Evolutionary conservation across 208 protist species (phyloP), one percentile per base, ranked within the genome.

Genomic region (Trypanosoma vivax): DNA sequence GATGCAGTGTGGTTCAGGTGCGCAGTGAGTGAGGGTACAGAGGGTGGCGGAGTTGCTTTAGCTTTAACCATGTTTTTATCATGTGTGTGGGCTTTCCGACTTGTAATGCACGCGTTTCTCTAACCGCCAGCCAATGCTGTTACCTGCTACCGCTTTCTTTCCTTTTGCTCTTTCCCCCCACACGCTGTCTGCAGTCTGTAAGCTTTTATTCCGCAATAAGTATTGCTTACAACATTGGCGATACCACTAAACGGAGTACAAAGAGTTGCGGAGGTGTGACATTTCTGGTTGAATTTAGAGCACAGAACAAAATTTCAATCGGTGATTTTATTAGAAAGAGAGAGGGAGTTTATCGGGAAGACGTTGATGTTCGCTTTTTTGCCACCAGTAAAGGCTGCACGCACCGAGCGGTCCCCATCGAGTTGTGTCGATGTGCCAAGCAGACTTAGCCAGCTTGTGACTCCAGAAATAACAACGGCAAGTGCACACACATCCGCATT

Each of bases 331-430:
- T 2, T 16, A 24, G 33, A 9, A 27, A 3, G 13, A 11, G 5
- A 37, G 10, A 10, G 45, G 25, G 23, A 29, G 34, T n/a, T 23
- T 18, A 18, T 46, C 9, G 13, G 19, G 33, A 14, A 14, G 9
- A 37, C 9, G 9, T 37, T 37, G 14, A 70, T 70, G 69, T 72
- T 76, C 34, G 65, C 70, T 39, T 74, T 83, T 18, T 49, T 79
- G 16, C 79, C 80, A 25, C 83, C 77, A 2, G 29, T 65, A 6
- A 91, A 91, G 50, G 79, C 87, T 16, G 66, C 79, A 23, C 68
- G 83, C n/a, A 88, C 83, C 23, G 76, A 91, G 68, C 76, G 79
- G 27, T 73, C 65, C 9, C 56, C 39, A 48, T 5, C 42, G 29
- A 52, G 25, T 31, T 38, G 25, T 24, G 24, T 37, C 14, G 45